Percentiles rank a stretch among this genome's conserved stretches.
Evolutionary conservation across 2,329 filamentous ascomycete genomes (phyloP).

Genomic region (Colletotrichum incanum): DNA sequence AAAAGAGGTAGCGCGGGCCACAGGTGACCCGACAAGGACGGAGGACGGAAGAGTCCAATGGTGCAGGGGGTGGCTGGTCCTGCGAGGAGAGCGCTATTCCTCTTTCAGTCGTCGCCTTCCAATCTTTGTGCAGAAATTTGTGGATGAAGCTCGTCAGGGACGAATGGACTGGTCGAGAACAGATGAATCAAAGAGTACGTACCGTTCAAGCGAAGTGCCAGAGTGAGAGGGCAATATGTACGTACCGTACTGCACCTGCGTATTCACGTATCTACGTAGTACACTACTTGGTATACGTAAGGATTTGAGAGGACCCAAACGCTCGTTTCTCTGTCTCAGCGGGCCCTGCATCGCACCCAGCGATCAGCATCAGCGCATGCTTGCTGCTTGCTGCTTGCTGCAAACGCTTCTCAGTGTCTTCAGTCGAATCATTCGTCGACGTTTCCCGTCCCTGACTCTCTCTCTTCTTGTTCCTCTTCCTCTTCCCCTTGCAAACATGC

Average conservation of each 20-base stretch:
- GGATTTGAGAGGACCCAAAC: constrained; percentile 12
- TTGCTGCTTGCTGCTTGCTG: constrained; percentile 8
- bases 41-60: constrained; percentile 25
- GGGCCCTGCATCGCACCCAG: constrained; percentile 28
- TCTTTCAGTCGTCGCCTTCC: constrained; percentile 8
- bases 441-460: neutral
- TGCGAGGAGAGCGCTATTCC: constrained; percentile 24
- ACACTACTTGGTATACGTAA: too few species aligned
- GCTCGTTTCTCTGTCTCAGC: constrained; percentile 32
- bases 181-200: neutral
- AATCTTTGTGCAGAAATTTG: constrained; percentile 32
- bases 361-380: constrained; percentile 21
- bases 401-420: constrained; percentile 25
- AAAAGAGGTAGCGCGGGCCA: neutral
- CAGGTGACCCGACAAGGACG: neutral
- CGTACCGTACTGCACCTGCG: too few species aligned
- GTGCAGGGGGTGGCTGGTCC: constrained; percentile 40
- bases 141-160: constrained; percentile 12
- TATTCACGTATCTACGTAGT: too few species aligned
- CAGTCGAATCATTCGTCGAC: constrained; percentile 14
- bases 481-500: neutral
- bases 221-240: too few species aligned
- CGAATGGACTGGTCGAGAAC: constrained; percentile 8
- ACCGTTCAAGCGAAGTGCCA: neutral
- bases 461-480: neutral